A percentile compares a stretch with the other conserved stretches of the same genome.
phyloP scores from a whole-genome alignment of 2,329 filamentous ascomycete species.

The Sporothrix pallida region DNA sequence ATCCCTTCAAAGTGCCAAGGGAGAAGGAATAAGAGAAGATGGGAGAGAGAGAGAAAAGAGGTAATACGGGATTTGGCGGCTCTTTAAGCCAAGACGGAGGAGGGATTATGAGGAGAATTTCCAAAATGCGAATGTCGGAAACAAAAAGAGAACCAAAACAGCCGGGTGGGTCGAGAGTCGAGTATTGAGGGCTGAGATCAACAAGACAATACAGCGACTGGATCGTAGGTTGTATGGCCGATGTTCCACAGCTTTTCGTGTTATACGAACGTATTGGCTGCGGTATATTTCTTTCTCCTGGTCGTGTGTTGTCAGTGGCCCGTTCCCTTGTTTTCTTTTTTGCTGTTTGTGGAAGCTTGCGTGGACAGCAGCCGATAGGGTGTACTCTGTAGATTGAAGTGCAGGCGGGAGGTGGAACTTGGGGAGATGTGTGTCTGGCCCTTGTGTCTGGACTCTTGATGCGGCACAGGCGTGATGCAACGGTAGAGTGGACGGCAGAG shows the following conservation, averaged over 20 bases:
- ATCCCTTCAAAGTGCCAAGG: background rate
- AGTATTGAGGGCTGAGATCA: background rate
- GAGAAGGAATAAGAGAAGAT: background rate
- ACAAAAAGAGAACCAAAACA: no score
- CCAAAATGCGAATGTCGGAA: no score
- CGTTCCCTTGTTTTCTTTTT: background rate
- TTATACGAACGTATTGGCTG: background rate
- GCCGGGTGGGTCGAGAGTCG: background rate
- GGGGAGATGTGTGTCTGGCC: background rate
- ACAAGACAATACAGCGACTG: background rate
- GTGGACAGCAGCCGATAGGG: slow-evolving; percentile 3
- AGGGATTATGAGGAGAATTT: no score
- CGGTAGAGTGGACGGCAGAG: background rate
- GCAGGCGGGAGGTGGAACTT: background rate
- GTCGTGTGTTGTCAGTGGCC: no score
- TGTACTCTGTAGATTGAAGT: background rate
- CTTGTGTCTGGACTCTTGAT: background rate
- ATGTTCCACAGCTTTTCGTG: background rate
- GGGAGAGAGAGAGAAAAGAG: background rate
- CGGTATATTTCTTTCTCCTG: background rate
- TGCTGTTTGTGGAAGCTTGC: background rate
- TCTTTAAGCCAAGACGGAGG: background rate
- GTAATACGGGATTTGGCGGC: background rate
- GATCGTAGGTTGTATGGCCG: background rate
- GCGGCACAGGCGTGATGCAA: background rate